Conservation (phyloP, 495 filamentous ascomycete genomes). For the Annulohypoxylon maeteangense region DNA sequence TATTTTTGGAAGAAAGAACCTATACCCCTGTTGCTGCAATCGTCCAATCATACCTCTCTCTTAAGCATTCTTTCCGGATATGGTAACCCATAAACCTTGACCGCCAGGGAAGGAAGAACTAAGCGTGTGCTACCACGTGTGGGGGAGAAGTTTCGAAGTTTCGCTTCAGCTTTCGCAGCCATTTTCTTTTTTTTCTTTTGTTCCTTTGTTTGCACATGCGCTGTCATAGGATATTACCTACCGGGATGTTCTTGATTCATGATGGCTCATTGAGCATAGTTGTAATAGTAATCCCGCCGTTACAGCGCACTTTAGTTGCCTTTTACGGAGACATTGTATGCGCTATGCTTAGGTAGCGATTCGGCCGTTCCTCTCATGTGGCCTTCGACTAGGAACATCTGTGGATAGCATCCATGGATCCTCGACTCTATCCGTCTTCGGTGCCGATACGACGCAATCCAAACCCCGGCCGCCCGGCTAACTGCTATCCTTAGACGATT, state of each 20-base stretch:
- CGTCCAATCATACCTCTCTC: conserved; percentile 15
- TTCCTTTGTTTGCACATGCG: conserved; percentile 10
- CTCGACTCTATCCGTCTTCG: conserved; percentile 7
- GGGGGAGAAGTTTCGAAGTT: conserved; percentile 8
- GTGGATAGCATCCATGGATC: background rate
- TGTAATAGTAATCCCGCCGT: conserved; percentile 26
- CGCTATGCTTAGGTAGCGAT: background rate
- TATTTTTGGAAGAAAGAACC: conserved; percentile 18
- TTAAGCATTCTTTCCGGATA: conserved; percentile 29
- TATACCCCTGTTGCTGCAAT: conserved; percentile 12
- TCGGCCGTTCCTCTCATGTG: background rate
- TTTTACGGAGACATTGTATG: conserved; percentile 6
- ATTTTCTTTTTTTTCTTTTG: background rate
- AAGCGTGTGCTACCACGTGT: conserved; percentile 31
- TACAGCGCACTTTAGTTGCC: background rate
- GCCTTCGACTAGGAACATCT: background rate
- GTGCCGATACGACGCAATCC: conserved; percentile 17
- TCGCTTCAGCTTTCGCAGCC: conserved; percentile 8
- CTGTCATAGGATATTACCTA: conserved; percentile 6
- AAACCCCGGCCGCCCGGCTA: conserved; percentile 22
- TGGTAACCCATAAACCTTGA: conserved; percentile 31
- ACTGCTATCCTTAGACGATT: conserved; percentile 10
- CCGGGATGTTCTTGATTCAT: conserved; percentile 3
- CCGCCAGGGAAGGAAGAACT: conserved; percentile 11
- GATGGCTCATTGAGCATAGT: background rate